phyloP scores from a whole-genome alignment of 2,329 filamentous ascomycete species.

The Clonostachys sp. region DNA sequence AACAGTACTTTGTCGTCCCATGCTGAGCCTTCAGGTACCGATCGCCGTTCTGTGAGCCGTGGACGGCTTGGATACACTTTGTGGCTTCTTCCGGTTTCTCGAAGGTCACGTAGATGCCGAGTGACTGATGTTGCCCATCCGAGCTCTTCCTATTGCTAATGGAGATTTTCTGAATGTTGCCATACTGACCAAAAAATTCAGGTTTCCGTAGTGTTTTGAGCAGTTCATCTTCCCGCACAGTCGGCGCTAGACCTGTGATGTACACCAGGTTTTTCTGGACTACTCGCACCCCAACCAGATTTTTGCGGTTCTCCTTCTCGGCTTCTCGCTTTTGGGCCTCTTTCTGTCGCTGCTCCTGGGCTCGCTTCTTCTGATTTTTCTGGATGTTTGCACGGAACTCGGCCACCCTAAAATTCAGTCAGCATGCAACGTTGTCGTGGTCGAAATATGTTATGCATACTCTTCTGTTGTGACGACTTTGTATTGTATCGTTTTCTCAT shows the following conservation, averaged over 20 bases:
- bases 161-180: conserved; percentile 97
- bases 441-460: conserved; percentile 43
- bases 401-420: conserved; percentile 48
- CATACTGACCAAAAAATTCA: conserved; percentile 97
- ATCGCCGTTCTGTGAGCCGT: conserved; percentile 89
- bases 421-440: background rate
- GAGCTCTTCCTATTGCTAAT: conserved; percentile 90
- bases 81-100: conserved; percentile 86
- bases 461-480: conserved; percentile 94
- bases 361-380: conserved; percentile 91
- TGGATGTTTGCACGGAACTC: conserved; percentile 74
- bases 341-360: conserved; percentile 78
- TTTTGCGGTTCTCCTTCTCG: conserved; percentile 92
- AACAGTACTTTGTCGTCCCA: conserved; percentile 98
- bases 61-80: conserved; percentile 84
- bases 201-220: conserved; percentile 84
- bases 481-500: conserved; percentile 96
- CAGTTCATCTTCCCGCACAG: conserved; percentile 86
- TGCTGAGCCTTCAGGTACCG: conserved; percentile 72
- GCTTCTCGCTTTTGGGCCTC: conserved; percentile 95
- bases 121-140: conserved; percentile 73
- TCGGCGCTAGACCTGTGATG: conserved; percentile 89
- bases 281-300: conserved; percentile 89
- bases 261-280: conserved; percentile 99
- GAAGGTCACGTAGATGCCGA: conserved; percentile 98